Evolutionary conservation across 805 yeast genomes (phyloP), one percentile per base, ranked within the genome.

Genomic region (Wickerhamiella dianesei): DNA sequence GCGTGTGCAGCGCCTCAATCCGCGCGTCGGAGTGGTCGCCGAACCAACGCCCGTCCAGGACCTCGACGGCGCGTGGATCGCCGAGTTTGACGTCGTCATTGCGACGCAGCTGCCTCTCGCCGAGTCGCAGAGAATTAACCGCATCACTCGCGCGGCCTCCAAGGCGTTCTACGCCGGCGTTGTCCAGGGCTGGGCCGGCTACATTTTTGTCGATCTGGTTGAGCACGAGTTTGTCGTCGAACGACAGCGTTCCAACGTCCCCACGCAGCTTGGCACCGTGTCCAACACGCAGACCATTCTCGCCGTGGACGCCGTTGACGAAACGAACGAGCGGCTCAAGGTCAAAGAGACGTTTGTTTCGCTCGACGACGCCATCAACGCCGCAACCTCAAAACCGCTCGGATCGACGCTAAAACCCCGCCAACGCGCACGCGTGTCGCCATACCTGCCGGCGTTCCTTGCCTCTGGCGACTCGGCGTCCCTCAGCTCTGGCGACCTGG

Each of bases 151-250:
- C 53, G 44, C 56, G 2, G 64, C 71, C 17, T 67, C 69, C 22
- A 72, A 79, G 17, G 84, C 95, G 2, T 68, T 92, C 25, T 86
- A 82, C 59, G 70, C 75, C 14, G 66, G 83, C 1, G 80, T 79
- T 0, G 59, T 77, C 2, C 81, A 81, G 61, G 99, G 98, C 0
- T 66, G 88, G 59, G 86, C 74, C 60, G 95, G 95, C 1, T 83
- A 76, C 57, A 72, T 85, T 1, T 80, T 88, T 59, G 77, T 78
- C 2, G 99, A 92, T 63, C 69, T 89, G 50, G 74, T 85, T 9
- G 61, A 68, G 42, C 86, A 84, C 62, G 68, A 70, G 29, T 68
- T 56, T 53, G 47, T 53, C 12, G 54, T 61, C 45, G 61, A 59
- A 41, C 51, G 52, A 41, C 55, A 51, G 29, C 41, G 48, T 35